Evolutionary conservation across 1,139 yeast species (phyloP).

Genomic region (Candida sanyaensis): DNA sequence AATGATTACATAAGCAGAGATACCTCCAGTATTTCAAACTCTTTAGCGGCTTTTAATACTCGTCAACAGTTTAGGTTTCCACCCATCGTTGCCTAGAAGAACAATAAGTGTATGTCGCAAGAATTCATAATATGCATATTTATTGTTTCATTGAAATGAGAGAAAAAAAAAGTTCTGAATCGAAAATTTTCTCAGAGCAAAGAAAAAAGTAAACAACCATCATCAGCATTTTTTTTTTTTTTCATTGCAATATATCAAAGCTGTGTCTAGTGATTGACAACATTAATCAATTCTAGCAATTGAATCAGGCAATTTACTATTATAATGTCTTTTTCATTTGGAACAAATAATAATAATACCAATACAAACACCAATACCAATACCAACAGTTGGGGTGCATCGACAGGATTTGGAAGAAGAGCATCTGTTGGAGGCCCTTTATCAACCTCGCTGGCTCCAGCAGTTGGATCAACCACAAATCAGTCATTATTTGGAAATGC

Average conservation of each 20-base stretch:
- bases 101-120: too few species aligned
- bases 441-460: conserved; percentile 10
- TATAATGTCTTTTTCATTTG: conserved; percentile 13
- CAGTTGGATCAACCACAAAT: conserved; percentile 3
- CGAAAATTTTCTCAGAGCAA: conserved; percentile 1
- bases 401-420: conserved; percentile 27
- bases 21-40: too few species aligned
- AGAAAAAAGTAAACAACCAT: neutral
- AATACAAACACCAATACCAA: neutral
- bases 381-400: conserved; percentile 20
- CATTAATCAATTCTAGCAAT: neutral
- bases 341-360: conserved; percentile 8
- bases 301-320: neutral
- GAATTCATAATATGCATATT: too few species aligned
- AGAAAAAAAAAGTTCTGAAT: neutral
- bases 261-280: neutral
- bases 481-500: conserved; percentile 17
- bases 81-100: neutral
- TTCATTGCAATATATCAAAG: too few species aligned
- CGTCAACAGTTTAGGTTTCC: neutral
- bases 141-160: neutral
- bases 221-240: neutral
- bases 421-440: conserved; percentile 17
- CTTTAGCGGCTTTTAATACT: too few species aligned
- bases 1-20: too few species aligned